These are phyloP conservation scores for Chlorella vulgaris DNA, from an alignment of 139 green algal species.

Conservation along the genomic window DNA sequence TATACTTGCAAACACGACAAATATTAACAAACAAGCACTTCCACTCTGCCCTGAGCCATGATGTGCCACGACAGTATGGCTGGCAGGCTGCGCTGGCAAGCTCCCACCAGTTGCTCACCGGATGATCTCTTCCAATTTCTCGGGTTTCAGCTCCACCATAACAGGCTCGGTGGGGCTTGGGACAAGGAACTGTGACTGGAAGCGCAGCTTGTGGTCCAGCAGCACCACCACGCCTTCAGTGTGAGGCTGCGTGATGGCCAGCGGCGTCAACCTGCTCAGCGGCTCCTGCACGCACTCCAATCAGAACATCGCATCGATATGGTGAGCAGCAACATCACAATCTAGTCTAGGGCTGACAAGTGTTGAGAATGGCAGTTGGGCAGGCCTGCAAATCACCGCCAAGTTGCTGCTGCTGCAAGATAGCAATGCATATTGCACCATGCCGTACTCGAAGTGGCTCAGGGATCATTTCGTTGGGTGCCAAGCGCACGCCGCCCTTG, in stretches of 20 bases:
- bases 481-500: constrained; percentile 66
- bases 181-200: constrained; percentile 54
- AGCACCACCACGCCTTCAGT: constrained; percentile 59
- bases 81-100: no score
- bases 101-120: no score
- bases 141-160: constrained; percentile 49
- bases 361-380: no score
- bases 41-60: no score
- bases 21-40: no score
- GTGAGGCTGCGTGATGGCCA: constrained; percentile 58
- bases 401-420: no score
- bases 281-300: constrained; percentile 54
- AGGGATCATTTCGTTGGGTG: constrained; percentile 59
- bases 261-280: constrained; percentile 68
- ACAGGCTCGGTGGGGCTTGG: constrained; percentile 70
- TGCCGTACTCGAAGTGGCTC: constrained; percentile 58
- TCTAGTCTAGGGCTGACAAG: no score
- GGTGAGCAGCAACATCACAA: no score
- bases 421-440: no score
- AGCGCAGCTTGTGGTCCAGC: constrained; percentile 58
- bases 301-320: background rate
- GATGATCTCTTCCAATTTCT: constrained; percentile 59
- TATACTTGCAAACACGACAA: no score
- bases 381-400: no score
- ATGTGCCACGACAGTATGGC: no score